phyloP scores from a whole-genome alignment of 352 stramenopile species.

The Peronosclerospora sorghi region DNA sequence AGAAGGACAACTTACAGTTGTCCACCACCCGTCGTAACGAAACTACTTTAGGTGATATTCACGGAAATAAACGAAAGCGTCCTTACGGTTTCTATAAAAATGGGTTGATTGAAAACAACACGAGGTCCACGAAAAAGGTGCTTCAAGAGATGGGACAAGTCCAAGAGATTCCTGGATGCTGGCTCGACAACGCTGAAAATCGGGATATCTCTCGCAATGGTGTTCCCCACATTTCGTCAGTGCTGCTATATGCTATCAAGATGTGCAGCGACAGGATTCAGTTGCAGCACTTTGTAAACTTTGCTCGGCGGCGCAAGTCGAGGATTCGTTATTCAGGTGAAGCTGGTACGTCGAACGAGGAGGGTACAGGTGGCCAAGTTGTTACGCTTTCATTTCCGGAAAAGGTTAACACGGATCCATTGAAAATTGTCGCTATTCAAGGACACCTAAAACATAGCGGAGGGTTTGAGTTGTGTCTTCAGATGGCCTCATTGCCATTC shows the following conservation, averaged over 20 bases:
- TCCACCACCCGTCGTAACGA: conserved; percentile 44
- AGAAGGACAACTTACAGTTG: conserved; percentile 57
- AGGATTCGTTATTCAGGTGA: conserved; percentile 78
- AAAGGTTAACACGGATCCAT: conserved; percentile 71
- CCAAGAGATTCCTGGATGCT: conserved; percentile 20
- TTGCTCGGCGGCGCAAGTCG: conserved; percentile 69
- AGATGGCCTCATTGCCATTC: conserved; percentile 50
- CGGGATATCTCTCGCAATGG: conserved; percentile 17
- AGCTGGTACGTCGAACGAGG: conserved; percentile 35
- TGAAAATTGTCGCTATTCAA: conserved; percentile 70
- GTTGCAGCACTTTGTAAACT: conserved; percentile 82
- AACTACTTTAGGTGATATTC: conserved; percentile 16
- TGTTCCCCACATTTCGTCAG: conserved; percentile 58
- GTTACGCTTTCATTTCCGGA: conserved; percentile 81
- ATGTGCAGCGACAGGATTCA: conserved; percentile 80
- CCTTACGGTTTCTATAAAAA: conserved; percentile 12
- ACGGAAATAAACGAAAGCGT: conserved; percentile 28
- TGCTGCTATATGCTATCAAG: conserved; percentile 75
- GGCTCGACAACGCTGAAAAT: conserved; percentile 19
- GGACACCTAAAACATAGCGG: conserved; percentile 66
- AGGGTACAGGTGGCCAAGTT: conserved; percentile 69
- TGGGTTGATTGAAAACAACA: conserved; percentile 9
- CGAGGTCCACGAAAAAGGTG: conserved; percentile 23
- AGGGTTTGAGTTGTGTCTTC: conserved; percentile 70
- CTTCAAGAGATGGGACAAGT: conserved; percentile 15